These are phyloP conservation scores for Drechslerella stenobrocha DNA, from an alignment of 2,329 filamentous ascomycete genomes.

Conservation along the genomic window DNA sequence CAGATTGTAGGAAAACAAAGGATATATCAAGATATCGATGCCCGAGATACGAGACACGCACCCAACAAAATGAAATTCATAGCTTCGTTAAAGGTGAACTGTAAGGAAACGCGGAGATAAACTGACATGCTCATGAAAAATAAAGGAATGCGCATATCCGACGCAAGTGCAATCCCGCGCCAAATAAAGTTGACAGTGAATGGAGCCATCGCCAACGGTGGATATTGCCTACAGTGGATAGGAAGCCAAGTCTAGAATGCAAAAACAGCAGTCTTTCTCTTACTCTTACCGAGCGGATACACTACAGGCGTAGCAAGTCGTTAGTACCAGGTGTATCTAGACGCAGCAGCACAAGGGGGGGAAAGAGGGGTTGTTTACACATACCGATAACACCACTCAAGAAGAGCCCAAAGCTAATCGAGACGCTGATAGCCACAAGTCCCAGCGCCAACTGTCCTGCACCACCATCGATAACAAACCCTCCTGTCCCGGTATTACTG, in stretches of 20 bases:
- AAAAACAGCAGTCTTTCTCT: constrained; percentile 43
- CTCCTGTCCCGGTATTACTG: background rate
- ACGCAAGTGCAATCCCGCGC: too few species aligned
- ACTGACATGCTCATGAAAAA: too few species aligned
- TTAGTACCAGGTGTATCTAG: constrained; percentile 2
- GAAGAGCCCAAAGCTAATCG: constrained; percentile 48
- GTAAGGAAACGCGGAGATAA: background rate
- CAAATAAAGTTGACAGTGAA: too few species aligned
- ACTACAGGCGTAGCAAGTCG: constrained; percentile 15
- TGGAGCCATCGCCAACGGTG: too few species aligned
- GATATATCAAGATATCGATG: background rate
- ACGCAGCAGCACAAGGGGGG: background rate
- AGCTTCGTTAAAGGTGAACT: background rate
- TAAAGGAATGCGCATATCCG: background rate
- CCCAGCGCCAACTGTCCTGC: constrained; percentile 39
- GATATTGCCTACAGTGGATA: too few species aligned
- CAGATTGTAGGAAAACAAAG: background rate
- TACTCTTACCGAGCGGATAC: constrained; percentile 42
- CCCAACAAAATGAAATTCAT: background rate
- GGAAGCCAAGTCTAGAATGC: constrained; percentile 35
- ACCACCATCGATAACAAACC: constrained; percentile 43
- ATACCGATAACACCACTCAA: constrained; percentile 45
- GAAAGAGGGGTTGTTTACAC: background rate
- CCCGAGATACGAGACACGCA: background rate
- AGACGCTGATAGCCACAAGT: constrained; percentile 43